Base-by-base conservation (phyloP, 495 filamentous ascomycete species). In the Talaromyces nanjingensis region DNA sequence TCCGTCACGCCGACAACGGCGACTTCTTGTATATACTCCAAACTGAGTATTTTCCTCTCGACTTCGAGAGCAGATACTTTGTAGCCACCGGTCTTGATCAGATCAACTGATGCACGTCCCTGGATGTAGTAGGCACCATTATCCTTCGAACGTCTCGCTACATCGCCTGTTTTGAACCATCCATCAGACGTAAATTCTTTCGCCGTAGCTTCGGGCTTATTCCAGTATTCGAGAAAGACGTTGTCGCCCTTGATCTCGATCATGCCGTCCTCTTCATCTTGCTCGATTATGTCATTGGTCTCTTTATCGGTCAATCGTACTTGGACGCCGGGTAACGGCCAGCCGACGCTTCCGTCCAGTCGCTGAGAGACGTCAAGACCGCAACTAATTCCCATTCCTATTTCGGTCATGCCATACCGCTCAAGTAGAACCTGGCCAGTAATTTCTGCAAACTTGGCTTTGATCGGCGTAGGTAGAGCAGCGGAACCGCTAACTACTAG, bases 81-180 rank as follows among this genome's bases (percentile, higher is more conserved):
- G 58, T 79, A 80, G 1, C 78, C 78, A 42, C 78, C 78, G 0
- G 77, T 77, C 59, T 80, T 81, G 66, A 81, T 79, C 63, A 80
- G 62, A 45, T 81, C 77, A 16, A 79, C 75, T 11, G 76, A 79
- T 11, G 76, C 76, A 3, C 78, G 76, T 16, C 77, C 78, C 65
- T 79, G 75, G 60, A 81, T 79, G 14, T 71, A 79, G 60, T 79
- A 77, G 6, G 76, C 76, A 6, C 78, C 78, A 6, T 63, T 67
- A n/a, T 61, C 65, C 61, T 79, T 72, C 11, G 33, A 45, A 7
- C 76, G 73, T 11, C 67, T 66, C 8, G 77, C 78, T 1, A 79
- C 73, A 63, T 81, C 78, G n/a, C 78, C 78, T 6, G 78, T 81
- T 68, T 77, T 77, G 67, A 81, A 79, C 77, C 77, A 81, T 27